Percentiles rank a stretch among this genome's conserved stretches.
Evolutionary conservation across 164 flowering plant species (phyloP).

Genomic region (Aristolochia contorta): DNA sequence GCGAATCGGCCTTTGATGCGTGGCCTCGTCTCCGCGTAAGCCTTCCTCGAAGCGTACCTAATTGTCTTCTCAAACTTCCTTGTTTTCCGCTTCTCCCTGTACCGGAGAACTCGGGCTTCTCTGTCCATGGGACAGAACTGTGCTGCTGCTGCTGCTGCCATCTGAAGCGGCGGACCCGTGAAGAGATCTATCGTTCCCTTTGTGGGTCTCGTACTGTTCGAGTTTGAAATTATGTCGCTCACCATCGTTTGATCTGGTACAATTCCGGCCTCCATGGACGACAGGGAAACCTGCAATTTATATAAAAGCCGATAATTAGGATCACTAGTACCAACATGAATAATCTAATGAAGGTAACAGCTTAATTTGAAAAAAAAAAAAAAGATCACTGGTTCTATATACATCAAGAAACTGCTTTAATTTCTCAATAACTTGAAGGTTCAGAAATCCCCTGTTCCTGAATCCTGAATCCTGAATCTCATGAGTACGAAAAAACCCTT

Average conservation of each 20-base stretch:
- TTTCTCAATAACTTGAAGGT: no score
- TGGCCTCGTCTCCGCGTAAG: conserved; percentile 88
- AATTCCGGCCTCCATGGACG: conserved; percentile 59
- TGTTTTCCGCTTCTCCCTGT: conserved; percentile 77
- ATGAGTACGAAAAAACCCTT: no score
- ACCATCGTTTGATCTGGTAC: conserved; percentile 63
- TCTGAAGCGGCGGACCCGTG: conserved; percentile 36
- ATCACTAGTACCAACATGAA: no score
- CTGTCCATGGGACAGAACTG: conserved; percentile 61
- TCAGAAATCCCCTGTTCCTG: no score
- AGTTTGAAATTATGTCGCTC: conserved; percentile 40
- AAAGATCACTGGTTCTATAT: no score
- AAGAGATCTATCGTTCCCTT: conserved; percentile 66
- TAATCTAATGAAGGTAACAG: no score
- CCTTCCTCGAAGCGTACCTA: conserved; percentile 90
- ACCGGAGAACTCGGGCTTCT: conserved; percentile 77
- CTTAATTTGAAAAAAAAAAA: no score
- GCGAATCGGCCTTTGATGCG: conserved; percentile 90
- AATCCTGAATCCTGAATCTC: no score
- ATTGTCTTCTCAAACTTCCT: conserved; percentile 92
- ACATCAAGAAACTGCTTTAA: no score
- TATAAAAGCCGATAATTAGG: no score
- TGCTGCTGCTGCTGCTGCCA: no score
- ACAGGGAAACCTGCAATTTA: conserved; percentile 20
- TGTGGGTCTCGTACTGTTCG: conserved; percentile 38